Evolutionary conservation across 768 basidiomycete species (phyloP), one percentile per base, ranked within the genome.

Genomic region (Phallus indusiatus): DNA sequence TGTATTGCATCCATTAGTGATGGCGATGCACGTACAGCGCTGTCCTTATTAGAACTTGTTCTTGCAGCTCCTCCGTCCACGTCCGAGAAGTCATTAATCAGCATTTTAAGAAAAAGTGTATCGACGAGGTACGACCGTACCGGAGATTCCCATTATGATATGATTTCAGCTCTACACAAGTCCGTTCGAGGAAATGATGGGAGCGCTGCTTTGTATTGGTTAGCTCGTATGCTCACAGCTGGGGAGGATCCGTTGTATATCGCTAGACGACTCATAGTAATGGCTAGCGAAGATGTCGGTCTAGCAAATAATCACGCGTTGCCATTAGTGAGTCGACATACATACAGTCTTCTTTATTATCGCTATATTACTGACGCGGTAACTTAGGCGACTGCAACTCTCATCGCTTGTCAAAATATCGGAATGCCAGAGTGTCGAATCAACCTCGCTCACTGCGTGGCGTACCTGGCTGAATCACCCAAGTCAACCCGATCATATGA

Each of bases 351-450:
- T n/a, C n/a, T 47, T 66, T 8, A 65, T 68, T 51, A 67, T 37
- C n/a, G 1, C 35, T 14, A 56, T 52, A 37, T 59, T 36, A 53
- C 50, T 28, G 7, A 24, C n/a, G 21, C 18, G 14, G 4, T 28
- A 59, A 47, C 56, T 8, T 36, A 86, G 84, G 86, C 85, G 2
- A 76, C 82, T 60, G 77, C 85, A 20, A 72, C 83, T 18, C 66
- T 85, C 21, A 80, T 83, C 53, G 83, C 86, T 7, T 86, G 85
- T 63, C 84, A 85, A 63, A 73, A 73, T 6, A 74, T 87, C 55
- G 86, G 88, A n/a, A 87, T 90, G 86, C 88, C 88, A 1, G 88
- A 87, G 65, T 88, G 86, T 69, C 78, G 86, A 54, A 86, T 86
- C 63, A 86, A 88, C 62, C 76, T 90, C 34, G 85, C 87, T 24